Conservation (phyloP, 352 stramenopile genomes). For the Thraustotheca clavata region DNA sequence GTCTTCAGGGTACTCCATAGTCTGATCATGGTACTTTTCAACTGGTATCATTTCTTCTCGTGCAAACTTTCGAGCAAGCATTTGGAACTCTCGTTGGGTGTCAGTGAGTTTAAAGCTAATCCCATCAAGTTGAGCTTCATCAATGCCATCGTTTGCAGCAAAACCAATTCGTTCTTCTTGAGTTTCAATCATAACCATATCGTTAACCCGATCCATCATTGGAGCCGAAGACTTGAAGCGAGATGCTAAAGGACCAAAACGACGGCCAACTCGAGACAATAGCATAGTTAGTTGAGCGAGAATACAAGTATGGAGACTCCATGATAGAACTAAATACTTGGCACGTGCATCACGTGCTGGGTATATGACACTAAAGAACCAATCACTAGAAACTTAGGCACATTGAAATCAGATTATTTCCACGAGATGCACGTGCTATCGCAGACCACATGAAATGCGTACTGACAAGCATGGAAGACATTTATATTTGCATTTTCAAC, state of each 20-base stretch:
- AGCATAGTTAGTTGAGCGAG: too few relatives aligned
- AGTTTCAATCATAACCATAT: background rate
- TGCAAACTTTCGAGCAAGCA: constrained; percentile 83
- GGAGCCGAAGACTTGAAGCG: background rate
- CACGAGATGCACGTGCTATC: too few relatives aligned
- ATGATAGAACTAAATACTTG: background rate
- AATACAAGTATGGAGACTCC: background rate
- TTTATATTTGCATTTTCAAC: background rate
- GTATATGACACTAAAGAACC: background rate
- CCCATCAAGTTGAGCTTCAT: constrained; percentile 14
- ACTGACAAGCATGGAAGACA: background rate
- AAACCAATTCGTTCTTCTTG: background rate
- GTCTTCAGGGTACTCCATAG: constrained; percentile 78
- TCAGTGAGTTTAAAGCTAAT: constrained; percentile 66
- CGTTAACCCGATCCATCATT: background rate
- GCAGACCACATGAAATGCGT: too few relatives aligned
- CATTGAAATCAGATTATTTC: background rate
- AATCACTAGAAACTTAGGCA: background rate
- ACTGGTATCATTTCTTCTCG: constrained; percentile 86
- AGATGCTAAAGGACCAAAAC: background rate
- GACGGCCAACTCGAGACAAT: background rate
- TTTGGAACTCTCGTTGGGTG: constrained; percentile 82
- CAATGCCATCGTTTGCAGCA: background rate
- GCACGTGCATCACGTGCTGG: background rate
- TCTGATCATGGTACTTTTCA: constrained; percentile 75